Evolutionary conservation across 805 yeast genomes (phyloP), one percentile per base, ranked within the genome.

Genomic region (Starmerella cellae): DNA sequence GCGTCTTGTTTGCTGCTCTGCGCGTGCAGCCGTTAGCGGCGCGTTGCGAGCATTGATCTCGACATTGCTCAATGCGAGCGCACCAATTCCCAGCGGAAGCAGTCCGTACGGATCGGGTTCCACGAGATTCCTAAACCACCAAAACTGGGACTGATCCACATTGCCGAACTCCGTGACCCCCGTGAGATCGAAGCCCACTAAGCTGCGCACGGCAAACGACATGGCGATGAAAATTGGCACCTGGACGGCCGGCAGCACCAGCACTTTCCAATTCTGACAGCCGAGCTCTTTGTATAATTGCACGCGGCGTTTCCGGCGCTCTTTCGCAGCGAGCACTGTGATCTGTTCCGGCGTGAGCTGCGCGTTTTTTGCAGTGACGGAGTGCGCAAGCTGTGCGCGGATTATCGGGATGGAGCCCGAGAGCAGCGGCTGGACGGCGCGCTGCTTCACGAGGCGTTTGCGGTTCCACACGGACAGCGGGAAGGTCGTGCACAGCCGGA

Each of bases 151-250:
- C 19, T 43, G 30, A 30, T 49, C 53, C 29, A 39, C 37, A 27
- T 44, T 44, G 32, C 53, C 53, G 41, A 49, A 49, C 23, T 49
- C 53, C 28, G 53, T 48, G 2, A 55, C 55, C 9, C 52, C 50
- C 4, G 55, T 28, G 3, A 51, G 54, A 4, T 59, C 47, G 58
- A 62, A 59, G 3, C 94, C 94, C 33, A 87, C 77, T 47, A 85
- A 62, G 36, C 76, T 71, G 49, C 95, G 68, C 51, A 85, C 71
- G 1, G 85, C 77, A 50, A 78, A 66, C 11, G 91, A 79, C 69
- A 87, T 67, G 2, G 79, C 67, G 2, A 85, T 68, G 94, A 95
- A 87, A 5, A 87, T 58, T 0, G 97, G 97, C 18, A 88, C 69
- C 57, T 87, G 97, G 16, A 82, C 73, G 0, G 76, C 62, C 1